Evolutionary conservation across 2,329 filamentous ascomycete species (phyloP), one percentile per base, ranked within the genome.

Genomic region (Parastagonospora avenae): DNA sequence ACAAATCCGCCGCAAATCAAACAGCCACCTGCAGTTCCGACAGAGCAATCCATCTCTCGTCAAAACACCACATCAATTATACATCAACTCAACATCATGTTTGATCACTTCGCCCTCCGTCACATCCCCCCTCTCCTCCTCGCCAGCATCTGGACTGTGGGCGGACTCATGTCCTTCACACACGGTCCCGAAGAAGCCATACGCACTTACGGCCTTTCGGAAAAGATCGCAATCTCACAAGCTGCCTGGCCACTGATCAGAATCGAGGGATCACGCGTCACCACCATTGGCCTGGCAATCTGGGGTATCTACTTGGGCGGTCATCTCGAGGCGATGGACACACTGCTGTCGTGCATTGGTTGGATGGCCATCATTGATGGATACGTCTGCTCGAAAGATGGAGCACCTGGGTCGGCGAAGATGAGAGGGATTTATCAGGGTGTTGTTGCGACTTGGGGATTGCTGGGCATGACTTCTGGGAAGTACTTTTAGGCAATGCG

Each of bases 321-420:
- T 2, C 50, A 64, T 49, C 31, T 61, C 12, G 55, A 63, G 44
- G 61, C 57, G 11, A 54, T 62, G 45, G 59, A 64, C 14, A 61
- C 45, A 1, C 16, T 63, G 11, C 31, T 62, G 24, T 44, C 57
- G 10, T 49, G 37, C 7, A 48, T 64, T 30, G 57, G 48, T 16
- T 63, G 52, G 52, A 58, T 63, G 41, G 59, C 49, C 9, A 24
- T 61, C 1, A 43, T 62, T 28, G 59, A 62, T 42, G 50, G 54
- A 10, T 8, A 54, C 4, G 55, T 63, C 2, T 63, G 53, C 27
- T 33, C 43, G 27, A 53, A 57, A 27, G 38, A 61, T 24, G 57
- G 59, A 4, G 16, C 44, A 27, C 46, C 45, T 11, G 59, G 55
- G 3, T 52, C 44, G 36, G 54, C 46, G 8, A 47, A n/a, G 39